Base-by-base conservation (phyloP, 805 yeast species). In the Saccharomycopsis schoenii region DNA sequence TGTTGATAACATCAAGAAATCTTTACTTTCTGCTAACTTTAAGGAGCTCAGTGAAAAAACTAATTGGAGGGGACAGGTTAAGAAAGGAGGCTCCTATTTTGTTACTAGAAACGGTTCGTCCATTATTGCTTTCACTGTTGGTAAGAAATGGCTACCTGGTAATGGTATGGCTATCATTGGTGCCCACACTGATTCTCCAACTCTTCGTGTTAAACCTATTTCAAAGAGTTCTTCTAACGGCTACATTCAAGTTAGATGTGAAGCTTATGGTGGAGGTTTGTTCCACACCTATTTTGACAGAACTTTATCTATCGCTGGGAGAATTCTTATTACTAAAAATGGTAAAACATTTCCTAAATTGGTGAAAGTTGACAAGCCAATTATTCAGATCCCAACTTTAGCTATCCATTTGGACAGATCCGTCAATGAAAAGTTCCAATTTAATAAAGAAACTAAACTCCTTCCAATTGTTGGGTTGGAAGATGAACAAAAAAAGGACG, bases 231-330 rank as follows among this genome's bases (percentile, higher is more conserved):
- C 75, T 11, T 75, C 78, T 17, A 92, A 88, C 67, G 96, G 96
- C 1, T 93, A 84, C 68, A 79, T 83, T 60, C 97, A 92, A 71
- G 83, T 94, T 19, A 98, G 97, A 43, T 96, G 94, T 10, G 98
- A 94, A 73, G 82, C 86, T 57, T 93, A 93, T 69, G 98, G 99
- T 61, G 98, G 98, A 41, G 94, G 97, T 58, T 84, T 92, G 60
- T 94, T 97, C 84, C 97, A 89, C 70, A 83, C 97, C 4, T 93
- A 98, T 97, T 93, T 94, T 69, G 99, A 93, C 72, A 83, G 97
- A 62, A 97, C 93, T 71, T 79, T 94, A 67, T 80, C 93, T 43
- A 76, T 91, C 62, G 98, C 97, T 9, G 99, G 99, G 15, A 79
- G 98, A 66, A 96, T 93, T 1, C 85, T 85, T 70, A 86, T 89